A percentile compares a stretch with the other conserved stretches of the same genome.
Conservation (phyloP, 257 asterid species). For the Schizonepeta tenuifolia region DNA sequence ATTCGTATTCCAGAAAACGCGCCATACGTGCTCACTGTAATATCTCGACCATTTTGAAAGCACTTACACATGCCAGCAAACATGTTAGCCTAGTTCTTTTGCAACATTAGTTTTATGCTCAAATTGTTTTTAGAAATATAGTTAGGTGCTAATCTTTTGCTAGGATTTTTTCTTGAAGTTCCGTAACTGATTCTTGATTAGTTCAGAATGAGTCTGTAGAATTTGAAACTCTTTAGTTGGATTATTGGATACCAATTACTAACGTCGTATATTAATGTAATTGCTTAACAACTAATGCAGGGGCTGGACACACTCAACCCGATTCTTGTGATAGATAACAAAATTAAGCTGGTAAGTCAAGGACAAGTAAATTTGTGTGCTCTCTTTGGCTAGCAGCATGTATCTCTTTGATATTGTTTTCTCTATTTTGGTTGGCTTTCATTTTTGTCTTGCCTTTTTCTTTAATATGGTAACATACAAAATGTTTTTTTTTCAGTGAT, state of each 20-base stretch:
- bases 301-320: constrained; percentile 86
- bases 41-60: constrained; percentile 13
- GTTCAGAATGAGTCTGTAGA: neutral
- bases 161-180: constrained; percentile 9
- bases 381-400: too few species aligned
- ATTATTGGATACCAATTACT: neutral
- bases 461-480: too few species aligned
- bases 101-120: neutral
- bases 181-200: neutral
- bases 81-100: neutral
- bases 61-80: neutral
- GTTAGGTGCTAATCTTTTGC: neutral
- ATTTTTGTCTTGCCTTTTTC: neutral
- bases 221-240: constrained; percentile 7
- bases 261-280: neutral
- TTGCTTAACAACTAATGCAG: constrained; percentile 49
- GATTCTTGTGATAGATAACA: constrained; percentile 68
- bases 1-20: constrained; percentile 64
- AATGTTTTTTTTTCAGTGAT: too few species aligned
- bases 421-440: neutral
- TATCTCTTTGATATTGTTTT: neutral
- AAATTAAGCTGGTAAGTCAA: constrained; percentile 78
- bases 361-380: neutral
- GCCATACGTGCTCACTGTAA: constrained; percentile 77
- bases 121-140: neutral